Evolutionary conservation across 1,139 yeast species (phyloP).

Genomic region (Pichia sp.): DNA sequence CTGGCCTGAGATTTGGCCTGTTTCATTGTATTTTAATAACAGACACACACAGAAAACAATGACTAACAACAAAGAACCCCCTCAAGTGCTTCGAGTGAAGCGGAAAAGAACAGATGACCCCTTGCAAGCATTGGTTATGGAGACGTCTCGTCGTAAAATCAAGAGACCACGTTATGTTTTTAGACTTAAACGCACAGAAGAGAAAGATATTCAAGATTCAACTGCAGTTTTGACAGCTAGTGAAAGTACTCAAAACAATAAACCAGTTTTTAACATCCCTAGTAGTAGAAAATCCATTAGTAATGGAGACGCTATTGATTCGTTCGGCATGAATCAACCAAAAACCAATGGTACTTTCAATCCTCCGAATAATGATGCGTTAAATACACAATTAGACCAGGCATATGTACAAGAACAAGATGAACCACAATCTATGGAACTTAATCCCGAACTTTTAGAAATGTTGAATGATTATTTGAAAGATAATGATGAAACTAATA

Average conservation of each 20-base stretch:
- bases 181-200: conserved; percentile 61
- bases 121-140: conserved; percentile 57
- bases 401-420: conserved; percentile 1
- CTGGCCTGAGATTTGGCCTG: too few relatives aligned
- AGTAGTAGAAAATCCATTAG: not conserved
- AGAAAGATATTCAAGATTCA: conserved; percentile 25
- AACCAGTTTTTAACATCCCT: conserved; percentile 17
- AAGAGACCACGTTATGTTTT: conserved; percentile 41
- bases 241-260: conserved; percentile 2
- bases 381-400: not conserved
- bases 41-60: too few relatives aligned
- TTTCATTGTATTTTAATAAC: too few relatives aligned
- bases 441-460: conserved; percentile 51
- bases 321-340: not conserved
- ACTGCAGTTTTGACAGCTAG: conserved; percentile 20
- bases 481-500: conserved; percentile 25
- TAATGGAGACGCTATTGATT: not conserved
- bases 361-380: not conserved
- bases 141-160: conserved; percentile 18
- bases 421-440: conserved; percentile 18
- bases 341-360: not conserved
- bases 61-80: conserved; percentile 29
- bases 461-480: conserved; percentile 58
- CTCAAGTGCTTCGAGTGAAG: conserved; percentile 70
- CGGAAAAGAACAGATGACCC: conserved; percentile 84